Percentiles rank a stretch among this genome's conserved stretches.
These are phyloP conservation scores for Tuber indicum DNA, from an alignment of 495 filamentous ascomycete genomes.

Conservation along the genomic window DNA sequence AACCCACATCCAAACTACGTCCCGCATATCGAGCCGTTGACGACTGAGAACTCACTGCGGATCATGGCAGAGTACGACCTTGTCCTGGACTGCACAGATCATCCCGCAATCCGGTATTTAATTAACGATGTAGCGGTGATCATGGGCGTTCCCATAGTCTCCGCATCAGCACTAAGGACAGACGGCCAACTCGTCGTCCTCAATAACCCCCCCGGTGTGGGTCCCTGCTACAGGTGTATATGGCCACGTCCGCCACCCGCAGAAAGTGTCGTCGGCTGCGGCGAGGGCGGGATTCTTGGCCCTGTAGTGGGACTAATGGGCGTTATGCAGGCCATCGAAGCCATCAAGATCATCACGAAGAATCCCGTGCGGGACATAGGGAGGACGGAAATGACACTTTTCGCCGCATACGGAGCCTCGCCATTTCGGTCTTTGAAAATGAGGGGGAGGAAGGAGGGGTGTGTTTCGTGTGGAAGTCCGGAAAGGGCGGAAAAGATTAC, in stretches of 20 bases:
- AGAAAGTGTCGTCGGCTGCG: constrained; percentile 69
- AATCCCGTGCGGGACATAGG: not conserved
- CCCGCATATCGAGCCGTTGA: constrained; percentile 43
- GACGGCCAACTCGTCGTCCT: constrained; percentile 88
- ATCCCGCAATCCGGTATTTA: constrained; percentile 81
- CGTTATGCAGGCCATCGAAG: constrained; percentile 79
- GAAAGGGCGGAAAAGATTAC: constrained; percentile 43
- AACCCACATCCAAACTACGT: constrained; percentile 29
- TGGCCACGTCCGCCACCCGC: constrained; percentile 82
- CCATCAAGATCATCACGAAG: constrained; percentile 67
- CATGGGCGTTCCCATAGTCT: constrained; percentile 70
- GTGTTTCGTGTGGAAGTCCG: constrained; percentile 62
- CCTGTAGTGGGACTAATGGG: constrained; percentile 95
- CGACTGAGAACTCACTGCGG: constrained; percentile 43
- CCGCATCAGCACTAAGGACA: constrained; percentile 75
- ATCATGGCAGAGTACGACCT: constrained; percentile 57
- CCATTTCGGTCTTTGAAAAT: constrained; percentile 69
- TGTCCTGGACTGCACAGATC: constrained; percentile 82
- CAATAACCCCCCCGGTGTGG: constrained; percentile 53
- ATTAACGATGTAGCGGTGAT: constrained; percentile 86
- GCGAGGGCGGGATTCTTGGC: constrained; percentile 85
- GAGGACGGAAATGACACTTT: constrained; percentile 44
- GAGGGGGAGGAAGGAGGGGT: constrained; percentile 57
- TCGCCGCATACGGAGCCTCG: constrained; percentile 43
- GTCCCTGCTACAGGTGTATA: constrained; percentile 89